Base-by-base conservation (phyloP, 2,329 filamentous ascomycete species). In the Venturia asperata region DNA sequence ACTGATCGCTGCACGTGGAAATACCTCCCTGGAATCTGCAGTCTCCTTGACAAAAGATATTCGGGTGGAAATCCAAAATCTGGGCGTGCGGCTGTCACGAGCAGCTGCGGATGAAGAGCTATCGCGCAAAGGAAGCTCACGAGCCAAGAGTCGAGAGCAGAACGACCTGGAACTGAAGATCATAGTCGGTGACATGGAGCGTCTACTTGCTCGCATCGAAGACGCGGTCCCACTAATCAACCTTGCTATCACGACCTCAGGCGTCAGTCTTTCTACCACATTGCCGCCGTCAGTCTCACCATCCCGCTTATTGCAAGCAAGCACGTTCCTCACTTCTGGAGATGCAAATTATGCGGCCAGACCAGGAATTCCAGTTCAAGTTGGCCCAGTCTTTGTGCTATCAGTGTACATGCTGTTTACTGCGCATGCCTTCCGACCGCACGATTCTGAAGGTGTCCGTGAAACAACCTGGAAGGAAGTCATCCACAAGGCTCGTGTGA, bases 391-490 rank as follows among this genome's bases (percentile, higher is more conserved):
- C 0, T 97, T 97, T 71, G 88, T 85, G 0, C 76, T 97, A 9
- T 96, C 92, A 0, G 79, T 97, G 69, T 99, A 97, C 75, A 97
- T 97, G 92, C 83, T 97, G 0, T 99, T 97, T 71, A 82, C 87
- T 1, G 89, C 91, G 1, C 92, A 97, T 74, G 80, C 87, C 3
- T 78, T 79, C 55, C 77, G 84, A 47, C 78, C 81, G 2, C 80
- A 83, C 21, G 79, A 83, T 70, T 76, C 85, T 76, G 76, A 85
- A 74, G 77, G 84, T 70, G 70, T 87, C 69, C 73, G 89, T 77
- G 76, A 87, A 77, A 80, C 91, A 0, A 89, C 92, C 0, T 97
- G 94, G 94, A 94, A 97, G 73, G 93, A 99, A 74, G 92, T 96
- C 49, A 87, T 97, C 67, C 92, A 97, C 78, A 99, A 97, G 75